These are phyloP conservation scores for Pichia sp. DNA, from an alignment of 1,139 yeast genomes.

Conservation along the genomic window DNA sequence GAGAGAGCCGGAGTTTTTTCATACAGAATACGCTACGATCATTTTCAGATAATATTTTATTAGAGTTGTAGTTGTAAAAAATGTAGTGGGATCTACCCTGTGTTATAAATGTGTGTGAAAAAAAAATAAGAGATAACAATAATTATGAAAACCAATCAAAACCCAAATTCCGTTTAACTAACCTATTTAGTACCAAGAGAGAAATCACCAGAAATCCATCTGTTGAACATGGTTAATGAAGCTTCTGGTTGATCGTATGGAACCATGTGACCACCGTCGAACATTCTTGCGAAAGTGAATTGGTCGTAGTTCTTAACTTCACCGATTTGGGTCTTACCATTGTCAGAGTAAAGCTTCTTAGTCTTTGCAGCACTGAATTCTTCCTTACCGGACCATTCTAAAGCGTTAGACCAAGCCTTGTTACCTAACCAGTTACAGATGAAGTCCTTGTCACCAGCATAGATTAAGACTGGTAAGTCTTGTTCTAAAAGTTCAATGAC, in stretches of 20 bases:
- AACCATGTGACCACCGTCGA: conserved; percentile 69
- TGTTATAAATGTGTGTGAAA: not conserved
- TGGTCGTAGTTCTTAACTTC: conserved; percentile 54
- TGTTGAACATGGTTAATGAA: conserved; percentile 44
- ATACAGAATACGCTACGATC: too few species aligned
- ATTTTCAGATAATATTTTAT: too few species aligned
- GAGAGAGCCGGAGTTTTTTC: too few species aligned
- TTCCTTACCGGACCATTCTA: conserved; percentile 63
- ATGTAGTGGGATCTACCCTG: too few species aligned
- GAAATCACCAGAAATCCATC: conserved; percentile 47
- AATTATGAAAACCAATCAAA: not conserved
- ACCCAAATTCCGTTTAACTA: not conserved
- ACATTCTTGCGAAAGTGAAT: conserved; percentile 63
- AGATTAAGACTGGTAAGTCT: conserved; percentile 67
- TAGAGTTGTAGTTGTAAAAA: too few species aligned
- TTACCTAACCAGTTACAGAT: conserved; percentile 89
- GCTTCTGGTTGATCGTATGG: conserved; percentile 51
- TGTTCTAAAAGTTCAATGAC: conserved; percentile 51
- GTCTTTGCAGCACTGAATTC: conserved; percentile 47
- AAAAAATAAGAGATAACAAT: conserved; percentile 1
- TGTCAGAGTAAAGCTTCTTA: conserved; percentile 38
- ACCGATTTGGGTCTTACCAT: conserved; percentile 47
- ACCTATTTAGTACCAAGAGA: conserved; percentile 27
- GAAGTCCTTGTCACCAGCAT: conserved; percentile 86
- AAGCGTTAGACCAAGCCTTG: conserved; percentile 73